Evolutionary conservation across 2,329 filamentous ascomycete genomes (phyloP).

Genomic region (Penicillium sp.): DNA sequence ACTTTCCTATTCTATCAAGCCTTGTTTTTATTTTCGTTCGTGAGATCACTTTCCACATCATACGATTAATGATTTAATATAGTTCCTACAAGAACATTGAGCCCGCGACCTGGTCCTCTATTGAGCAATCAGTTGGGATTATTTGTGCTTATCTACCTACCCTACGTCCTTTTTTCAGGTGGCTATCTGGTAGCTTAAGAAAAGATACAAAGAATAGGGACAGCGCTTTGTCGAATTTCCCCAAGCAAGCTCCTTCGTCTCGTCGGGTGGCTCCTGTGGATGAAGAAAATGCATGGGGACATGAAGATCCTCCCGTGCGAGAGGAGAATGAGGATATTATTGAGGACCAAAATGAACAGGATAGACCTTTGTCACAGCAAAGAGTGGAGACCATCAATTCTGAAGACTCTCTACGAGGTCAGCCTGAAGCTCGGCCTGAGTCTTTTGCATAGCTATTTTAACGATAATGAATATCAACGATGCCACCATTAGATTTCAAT

Average conservation of each 20-base stretch:
- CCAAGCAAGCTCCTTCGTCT: not conserved
- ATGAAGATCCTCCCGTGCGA: not conserved
- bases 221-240: not conserved
- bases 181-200: slow-evolving; percentile 9
- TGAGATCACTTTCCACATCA: not conserved
- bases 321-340: not conserved
- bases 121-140: slow-evolving; percentile 31
- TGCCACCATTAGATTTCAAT: not conserved
- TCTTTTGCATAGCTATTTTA: slow-evolving; percentile 5
- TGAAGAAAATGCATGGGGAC: slow-evolving; percentile 7
- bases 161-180: slow-evolving; percentile 24
- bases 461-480: not conserved
- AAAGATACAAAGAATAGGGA: not conserved
- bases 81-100: slow-evolving; percentile 17
- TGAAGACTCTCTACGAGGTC: not conserved
- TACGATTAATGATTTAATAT: slow-evolving; percentile 2
- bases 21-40: not conserved
- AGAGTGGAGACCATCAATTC: not conserved
- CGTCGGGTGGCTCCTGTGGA: not conserved
- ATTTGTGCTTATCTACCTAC: slow-evolving; percentile 31
- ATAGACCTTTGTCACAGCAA: not conserved
- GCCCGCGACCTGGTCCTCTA: slow-evolving; percentile 28
- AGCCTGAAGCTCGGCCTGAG: not conserved
- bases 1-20: not conserved
- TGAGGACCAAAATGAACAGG: not conserved